Conservation (phyloP, 257 asterid species). For the Ilex aquifolium region DNA sequence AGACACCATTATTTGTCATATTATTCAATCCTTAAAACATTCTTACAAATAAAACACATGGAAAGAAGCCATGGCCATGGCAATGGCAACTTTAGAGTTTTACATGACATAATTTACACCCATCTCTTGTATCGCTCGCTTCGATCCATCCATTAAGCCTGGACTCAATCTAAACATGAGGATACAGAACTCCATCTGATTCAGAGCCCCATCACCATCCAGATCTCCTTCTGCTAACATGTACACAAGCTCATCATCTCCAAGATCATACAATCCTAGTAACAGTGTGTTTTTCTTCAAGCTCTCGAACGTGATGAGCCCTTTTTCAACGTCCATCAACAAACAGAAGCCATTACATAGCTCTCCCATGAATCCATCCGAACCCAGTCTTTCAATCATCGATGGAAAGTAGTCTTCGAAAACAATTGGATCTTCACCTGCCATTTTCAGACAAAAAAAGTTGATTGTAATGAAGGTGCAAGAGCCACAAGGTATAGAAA, state of each 20-base stretch:
- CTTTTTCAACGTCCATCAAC: slow-evolving; percentile 30
- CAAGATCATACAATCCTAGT: slow-evolving; percentile 28
- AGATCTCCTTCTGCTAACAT: slow-evolving; percentile 36
- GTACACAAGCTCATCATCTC: slow-evolving; percentile 29
- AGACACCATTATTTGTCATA: too few relatives aligned
- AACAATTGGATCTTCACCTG: slow-evolving; percentile 12
- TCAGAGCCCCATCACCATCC: slow-evolving; percentile 42
- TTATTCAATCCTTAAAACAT: too few relatives aligned
- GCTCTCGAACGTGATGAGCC: slow-evolving; percentile 34
- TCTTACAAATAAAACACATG: too few relatives aligned
- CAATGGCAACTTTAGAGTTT: too few relatives aligned
- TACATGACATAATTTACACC: neutral
- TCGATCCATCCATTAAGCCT: slow-evolving; percentile 20
- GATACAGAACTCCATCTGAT: slow-evolving; percentile 37
- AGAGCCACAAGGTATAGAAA: too few relatives aligned
- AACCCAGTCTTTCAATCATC: slow-evolving; percentile 26
- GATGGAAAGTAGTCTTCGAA: slow-evolving; percentile 34
- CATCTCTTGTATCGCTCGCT: slow-evolving; percentile 16
- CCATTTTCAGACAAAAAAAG: slow-evolving; percentile 2
- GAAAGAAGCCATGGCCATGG: too few relatives aligned
- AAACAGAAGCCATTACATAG: slow-evolving; percentile 29
- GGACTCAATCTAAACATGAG: slow-evolving; percentile 41
- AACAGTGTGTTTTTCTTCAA: slow-evolving; percentile 27
- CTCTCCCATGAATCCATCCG: slow-evolving; percentile 32
- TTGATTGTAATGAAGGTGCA: too few relatives aligned